Conservation (phyloP, 169 alveolate species). For the Plasmodium cynomolgi region DNA sequence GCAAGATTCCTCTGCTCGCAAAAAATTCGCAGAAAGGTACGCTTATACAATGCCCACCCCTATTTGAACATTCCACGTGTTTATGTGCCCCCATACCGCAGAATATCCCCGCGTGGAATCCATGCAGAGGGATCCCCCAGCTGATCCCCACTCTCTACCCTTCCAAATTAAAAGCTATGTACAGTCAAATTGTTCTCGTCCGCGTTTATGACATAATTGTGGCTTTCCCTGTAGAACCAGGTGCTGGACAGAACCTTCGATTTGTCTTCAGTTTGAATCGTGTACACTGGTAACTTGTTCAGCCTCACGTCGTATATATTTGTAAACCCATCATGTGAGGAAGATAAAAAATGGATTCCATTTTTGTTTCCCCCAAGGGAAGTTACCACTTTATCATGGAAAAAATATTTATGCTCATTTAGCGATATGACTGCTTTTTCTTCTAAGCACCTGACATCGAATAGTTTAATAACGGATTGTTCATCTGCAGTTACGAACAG, state of each 20-base stretch:
- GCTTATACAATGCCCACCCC: not conserved
- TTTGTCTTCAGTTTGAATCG: constrained; percentile 50
- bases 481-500: constrained; percentile 63
- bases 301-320: constrained; percentile 65
- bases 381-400: constrained; percentile 69
- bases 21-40: not conserved
- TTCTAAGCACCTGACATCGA: constrained; percentile 54
- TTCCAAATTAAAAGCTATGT: constrained; percentile 42
- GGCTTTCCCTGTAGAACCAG: constrained; percentile 40
- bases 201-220: constrained; percentile 36
- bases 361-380: constrained; percentile 38
- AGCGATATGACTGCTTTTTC: constrained; percentile 28
- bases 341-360: constrained; percentile 37
- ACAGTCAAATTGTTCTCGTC: constrained; percentile 22
- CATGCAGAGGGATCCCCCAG: not conserved
- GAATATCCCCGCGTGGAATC: not conserved
- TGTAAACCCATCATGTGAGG: constrained; percentile 68
- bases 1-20: not conserved
- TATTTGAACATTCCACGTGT: not conserved
- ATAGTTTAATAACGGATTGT: constrained; percentile 56
- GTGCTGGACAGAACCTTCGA: constrained; percentile 46
- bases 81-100: not conserved
- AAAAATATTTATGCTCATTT: constrained; percentile 57
- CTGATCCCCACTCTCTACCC: not conserved
- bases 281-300: constrained; percentile 59